Percentiles rank a stretch among this genome's conserved stretches.
phyloP scores from a whole-genome alignment of 164 flowering plant species.

The Tetrastigma voinierianum region DNA sequence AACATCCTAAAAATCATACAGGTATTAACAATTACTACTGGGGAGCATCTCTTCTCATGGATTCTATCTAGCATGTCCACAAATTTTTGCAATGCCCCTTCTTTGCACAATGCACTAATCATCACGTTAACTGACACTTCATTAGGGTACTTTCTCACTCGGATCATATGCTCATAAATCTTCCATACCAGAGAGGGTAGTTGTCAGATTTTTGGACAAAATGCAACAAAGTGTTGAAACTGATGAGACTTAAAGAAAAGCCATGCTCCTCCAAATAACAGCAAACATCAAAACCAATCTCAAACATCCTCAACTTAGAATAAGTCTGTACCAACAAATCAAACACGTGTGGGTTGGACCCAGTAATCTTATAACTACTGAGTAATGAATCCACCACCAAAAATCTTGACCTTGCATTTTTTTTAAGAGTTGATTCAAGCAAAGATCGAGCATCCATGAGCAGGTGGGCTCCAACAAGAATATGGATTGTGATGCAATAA shows the following conservation, averaged over 20 bases:
- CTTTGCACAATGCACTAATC: slow-evolving; percentile 70
- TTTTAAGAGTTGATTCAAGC: slow-evolving; percentile 51
- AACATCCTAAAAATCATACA: slow-evolving; percentile 54
- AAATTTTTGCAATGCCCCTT: slow-evolving; percentile 58
- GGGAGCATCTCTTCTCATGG: slow-evolving; percentile 61
- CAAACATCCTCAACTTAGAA: slow-evolving; percentile 65
- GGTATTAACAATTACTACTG: slow-evolving; percentile 65
- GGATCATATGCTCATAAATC: slow-evolving; percentile 70
- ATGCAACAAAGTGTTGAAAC: slow-evolving; percentile 62
- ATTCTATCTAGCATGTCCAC: slow-evolving; percentile 58
- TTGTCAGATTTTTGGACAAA: slow-evolving; percentile 53
- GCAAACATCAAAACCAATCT: slow-evolving; percentile 51
- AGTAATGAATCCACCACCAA: slow-evolving; percentile 46
- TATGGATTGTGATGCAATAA: slow-evolving; percentile 58
- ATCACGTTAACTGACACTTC: slow-evolving; percentile 45
- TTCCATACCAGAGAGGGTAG: slow-evolving; percentile 54
- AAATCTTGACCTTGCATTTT: slow-evolving; percentile 15
- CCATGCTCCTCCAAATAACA: slow-evolving; percentile 53
- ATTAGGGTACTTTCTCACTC: slow-evolving; percentile 61
- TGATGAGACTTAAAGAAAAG: slow-evolving; percentile 46
- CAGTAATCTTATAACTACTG: slow-evolving; percentile 32
- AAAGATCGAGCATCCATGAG: slow-evolving; percentile 60
- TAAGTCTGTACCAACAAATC: slow-evolving; percentile 71
- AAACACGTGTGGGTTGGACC: slow-evolving; percentile 56
- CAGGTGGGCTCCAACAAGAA: slow-evolving; percentile 50